Conservation (phyloP, 1,284 basidiomycete species). For the Rhodotorula sp. region DNA sequence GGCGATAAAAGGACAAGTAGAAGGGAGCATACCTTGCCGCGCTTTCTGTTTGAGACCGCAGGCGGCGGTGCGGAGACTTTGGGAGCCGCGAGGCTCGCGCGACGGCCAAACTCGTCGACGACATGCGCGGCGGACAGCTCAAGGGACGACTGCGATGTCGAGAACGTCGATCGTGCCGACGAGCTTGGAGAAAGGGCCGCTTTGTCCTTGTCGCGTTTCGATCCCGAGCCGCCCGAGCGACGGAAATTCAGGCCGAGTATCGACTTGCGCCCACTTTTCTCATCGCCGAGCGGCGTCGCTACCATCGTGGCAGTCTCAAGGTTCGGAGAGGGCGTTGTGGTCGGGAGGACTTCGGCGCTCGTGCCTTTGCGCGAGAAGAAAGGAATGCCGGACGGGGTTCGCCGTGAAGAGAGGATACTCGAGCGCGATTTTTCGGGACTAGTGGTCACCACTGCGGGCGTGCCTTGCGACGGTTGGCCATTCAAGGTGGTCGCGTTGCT, state of each 20-base stretch:
- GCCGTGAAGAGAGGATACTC: constrained; percentile 54
- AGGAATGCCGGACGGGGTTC: constrained; percentile 90
- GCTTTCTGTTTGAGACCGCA: constrained; percentile 59
- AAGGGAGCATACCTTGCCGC: constrained; percentile 72
- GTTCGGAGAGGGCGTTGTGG: constrained; percentile 36
- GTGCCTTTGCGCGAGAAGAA: constrained; percentile 75
- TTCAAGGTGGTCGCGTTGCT: constrained; percentile 35
- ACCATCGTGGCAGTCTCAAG: constrained; percentile 11
- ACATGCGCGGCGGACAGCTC: not conserved
- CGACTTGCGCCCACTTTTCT: constrained; percentile 41
- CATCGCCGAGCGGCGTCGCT: constrained; percentile 16
- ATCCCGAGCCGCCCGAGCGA: constrained; percentile 33
- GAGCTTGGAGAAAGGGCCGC: constrained; percentile 19
- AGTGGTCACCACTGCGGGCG: constrained; percentile 33
- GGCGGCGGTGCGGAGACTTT: constrained; percentile 61
- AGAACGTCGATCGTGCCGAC: constrained; percentile 12
- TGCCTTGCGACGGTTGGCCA: constrained; percentile 9
- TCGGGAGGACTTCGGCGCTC: constrained; percentile 46
- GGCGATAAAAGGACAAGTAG: not conserved
- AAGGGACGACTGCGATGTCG: constrained; percentile 12
- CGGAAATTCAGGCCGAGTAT: constrained; percentile 46
- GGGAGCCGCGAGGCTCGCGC: constrained; percentile 64
- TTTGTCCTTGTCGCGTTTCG: constrained; percentile 37
- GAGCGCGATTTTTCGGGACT: constrained; percentile 43
- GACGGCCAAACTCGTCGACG: constrained; percentile 69